These are phyloP conservation scores for Magnaporthiopsis rhizophila DNA, from an alignment of 2,329 filamentous ascomycete species.

Conservation along the genomic window DNA sequence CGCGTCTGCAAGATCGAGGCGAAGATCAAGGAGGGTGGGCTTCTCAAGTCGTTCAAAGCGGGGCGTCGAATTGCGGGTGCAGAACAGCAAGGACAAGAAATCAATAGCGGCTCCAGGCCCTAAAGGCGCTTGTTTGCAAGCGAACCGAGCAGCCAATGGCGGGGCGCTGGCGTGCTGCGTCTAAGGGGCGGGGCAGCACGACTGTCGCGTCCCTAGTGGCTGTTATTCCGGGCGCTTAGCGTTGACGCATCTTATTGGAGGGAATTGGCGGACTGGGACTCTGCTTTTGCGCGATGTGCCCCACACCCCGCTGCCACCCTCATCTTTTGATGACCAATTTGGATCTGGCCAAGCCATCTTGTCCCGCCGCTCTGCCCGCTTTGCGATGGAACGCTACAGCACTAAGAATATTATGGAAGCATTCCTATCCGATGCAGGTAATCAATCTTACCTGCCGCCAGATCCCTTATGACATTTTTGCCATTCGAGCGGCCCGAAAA, in stretches of 20 bases:
- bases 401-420: background rate
- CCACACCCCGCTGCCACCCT: background rate
- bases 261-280: background rate
- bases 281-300: background rate
- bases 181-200: background rate
- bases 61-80: background rate
- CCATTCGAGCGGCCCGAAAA: background rate
- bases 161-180: background rate
- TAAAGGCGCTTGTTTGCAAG: background rate
- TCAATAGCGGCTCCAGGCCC: background rate
- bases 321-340: background rate
- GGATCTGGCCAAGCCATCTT: conserved; percentile 2
- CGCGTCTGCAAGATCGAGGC: conserved; percentile 7
- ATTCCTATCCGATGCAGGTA: background rate
- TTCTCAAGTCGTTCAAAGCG: background rate
- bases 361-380: conserved; percentile 1
- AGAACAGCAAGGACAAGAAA: background rate
- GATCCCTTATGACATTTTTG: background rate
- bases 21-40: background rate
- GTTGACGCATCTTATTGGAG: background rate
- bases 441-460: background rate
- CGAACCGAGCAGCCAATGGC: background rate
- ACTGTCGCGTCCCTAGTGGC: conserved; percentile 2
- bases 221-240: conserved; percentile 9
- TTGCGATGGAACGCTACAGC: background rate